These are phyloP conservation scores for Leptosphaerulina australis DNA, from an alignment of 2,329 filamentous ascomycete genomes.

Conservation along the genomic window DNA sequence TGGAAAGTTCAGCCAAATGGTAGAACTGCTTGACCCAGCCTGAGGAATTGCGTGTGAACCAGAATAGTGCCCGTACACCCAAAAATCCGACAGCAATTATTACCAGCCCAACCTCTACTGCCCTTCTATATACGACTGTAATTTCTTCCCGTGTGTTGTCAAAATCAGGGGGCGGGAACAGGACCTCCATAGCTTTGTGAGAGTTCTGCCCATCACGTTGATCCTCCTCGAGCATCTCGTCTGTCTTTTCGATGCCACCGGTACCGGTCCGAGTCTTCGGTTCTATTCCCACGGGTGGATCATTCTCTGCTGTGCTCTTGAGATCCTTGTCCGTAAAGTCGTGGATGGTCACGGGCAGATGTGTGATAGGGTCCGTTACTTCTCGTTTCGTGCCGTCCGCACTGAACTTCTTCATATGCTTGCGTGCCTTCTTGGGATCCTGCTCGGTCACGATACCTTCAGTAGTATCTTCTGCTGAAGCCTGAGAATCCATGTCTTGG, in stretches of 20 bases:
- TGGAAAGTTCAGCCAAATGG: constrained; percentile 35
- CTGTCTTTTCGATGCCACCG: constrained; percentile 53
- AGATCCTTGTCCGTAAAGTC: constrained; percentile 71
- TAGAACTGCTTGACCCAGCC: constrained; percentile 43
- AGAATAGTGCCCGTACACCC: constrained; percentile 42
- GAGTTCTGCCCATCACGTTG: constrained; percentile 49
- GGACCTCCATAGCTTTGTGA: constrained; percentile 54
- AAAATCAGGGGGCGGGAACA: constrained; percentile 62
- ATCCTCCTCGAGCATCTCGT: constrained; percentile 53
- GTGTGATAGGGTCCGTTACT: constrained; percentile 75
- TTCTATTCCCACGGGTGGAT: constrained; percentile 50
- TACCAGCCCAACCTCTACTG: constrained; percentile 51
- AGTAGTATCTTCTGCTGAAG: constrained; percentile 51
- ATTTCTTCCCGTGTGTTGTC: constrained; percentile 54
- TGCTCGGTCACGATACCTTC: constrained; percentile 45
- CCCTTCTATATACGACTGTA: constrained; percentile 52
- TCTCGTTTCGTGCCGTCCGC: constrained; percentile 59
- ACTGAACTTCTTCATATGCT: constrained; percentile 57
- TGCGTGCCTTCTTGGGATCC: constrained; percentile 56
- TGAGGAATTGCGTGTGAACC: constrained; percentile 37
- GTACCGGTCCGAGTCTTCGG: constrained; percentile 53
- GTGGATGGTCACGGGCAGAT: constrained; percentile 70
- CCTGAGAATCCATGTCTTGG: constrained; percentile 30
- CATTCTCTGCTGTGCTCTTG: constrained; percentile 55
- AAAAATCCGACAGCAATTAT: constrained; percentile 46